Base-by-base conservation (phyloP, 2,329 filamentous ascomycete genomes). In the Celoporthe dispersa region DNA sequence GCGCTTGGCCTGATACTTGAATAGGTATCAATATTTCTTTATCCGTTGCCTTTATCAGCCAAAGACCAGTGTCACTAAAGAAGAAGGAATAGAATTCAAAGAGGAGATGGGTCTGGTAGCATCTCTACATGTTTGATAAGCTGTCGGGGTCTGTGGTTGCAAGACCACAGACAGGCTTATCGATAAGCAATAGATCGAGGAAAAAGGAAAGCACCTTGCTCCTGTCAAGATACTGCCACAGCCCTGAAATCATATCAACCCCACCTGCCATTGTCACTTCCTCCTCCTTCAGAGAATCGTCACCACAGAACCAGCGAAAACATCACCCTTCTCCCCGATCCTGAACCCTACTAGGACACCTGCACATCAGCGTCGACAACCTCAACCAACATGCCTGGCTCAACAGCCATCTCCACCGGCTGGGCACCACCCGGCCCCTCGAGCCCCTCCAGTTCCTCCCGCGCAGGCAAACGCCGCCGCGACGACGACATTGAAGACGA, bases 401-500 rank as follows among this genome's bases (percentile, higher is more conserved):
- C 66, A 25, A 33, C 66, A 37, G 66, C 55, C 41, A 28, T 67
- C 16, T 44, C 53, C 35, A 51, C 55, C n/a, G 37, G 37, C 64
- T 14, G 8, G 48, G 51, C 51, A 5, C 25, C 35, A 7, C 33
- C 59, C n/a, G 31, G 35, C 19, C 59, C 59, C 35, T 25, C 59
- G 59, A 37, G 59, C 37, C 39, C 60, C 55, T 55, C 66, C 41
- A 37, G 7, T n/a, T 44, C 60, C 61, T 55, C 66, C 53, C 64
- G 64, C 25, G 25, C 59, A 37, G 51, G 53, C 48, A 71, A 71
- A 28, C 65, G 70, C 59, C 35, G 61, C 33, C 64, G 39, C n/a
- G 55, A 65, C 57, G 68, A 70, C 48, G 60, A 28, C 6, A 31
- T 19, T n/a, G n/a, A 44, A 31, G n/a, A n/a, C 37, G 39, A 63